phyloP scores from a whole-genome alignment of 768 basidiomycete species.

The Dentipellis fragilis region DNA sequence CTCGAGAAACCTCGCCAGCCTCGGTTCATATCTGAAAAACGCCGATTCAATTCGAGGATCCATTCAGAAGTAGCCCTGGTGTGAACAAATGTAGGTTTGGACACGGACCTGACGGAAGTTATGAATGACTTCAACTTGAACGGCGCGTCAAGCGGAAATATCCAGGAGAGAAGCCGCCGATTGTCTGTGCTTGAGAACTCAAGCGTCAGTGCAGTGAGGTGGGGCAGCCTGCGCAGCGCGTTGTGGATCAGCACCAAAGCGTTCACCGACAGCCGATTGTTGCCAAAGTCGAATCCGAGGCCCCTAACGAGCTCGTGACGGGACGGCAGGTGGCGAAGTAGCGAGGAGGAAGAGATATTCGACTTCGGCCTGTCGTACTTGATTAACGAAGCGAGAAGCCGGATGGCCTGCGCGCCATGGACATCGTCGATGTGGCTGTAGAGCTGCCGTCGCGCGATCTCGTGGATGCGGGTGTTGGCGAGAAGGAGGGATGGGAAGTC shows the following conservation, averaged over 20 bases:
- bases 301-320: slow-evolving; percentile 29
- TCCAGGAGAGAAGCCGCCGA: slow-evolving; percentile 32
- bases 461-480: background rate
- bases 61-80: background rate
- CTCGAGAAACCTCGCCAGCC: slow-evolving; percentile 41
- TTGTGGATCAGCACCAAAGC: slow-evolving; percentile 40
- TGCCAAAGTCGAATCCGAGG: slow-evolving; percentile 35
- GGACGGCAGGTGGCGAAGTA: slow-evolving; percentile 12
- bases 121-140: slow-evolving; percentile 39
- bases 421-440: background rate
- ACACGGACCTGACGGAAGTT: slow-evolving; percentile 42
- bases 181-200: slow-evolving; percentile 34
- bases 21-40: slow-evolving; percentile 18
- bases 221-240: slow-evolving; percentile 28
- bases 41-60: background rate
- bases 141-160: slow-evolving; percentile 30
- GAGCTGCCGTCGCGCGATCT: background rate
- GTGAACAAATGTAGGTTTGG: background rate
- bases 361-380: background rate
- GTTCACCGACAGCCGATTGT: slow-evolving; percentile 31
- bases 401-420: background rate
- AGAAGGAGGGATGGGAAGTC: background rate
- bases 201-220: slow-evolving; percentile 34
- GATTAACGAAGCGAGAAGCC: background rate
- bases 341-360: background rate